Conservation (phyloP, 345 rosid genomes). For the Eucalyptus sp. region DNA sequence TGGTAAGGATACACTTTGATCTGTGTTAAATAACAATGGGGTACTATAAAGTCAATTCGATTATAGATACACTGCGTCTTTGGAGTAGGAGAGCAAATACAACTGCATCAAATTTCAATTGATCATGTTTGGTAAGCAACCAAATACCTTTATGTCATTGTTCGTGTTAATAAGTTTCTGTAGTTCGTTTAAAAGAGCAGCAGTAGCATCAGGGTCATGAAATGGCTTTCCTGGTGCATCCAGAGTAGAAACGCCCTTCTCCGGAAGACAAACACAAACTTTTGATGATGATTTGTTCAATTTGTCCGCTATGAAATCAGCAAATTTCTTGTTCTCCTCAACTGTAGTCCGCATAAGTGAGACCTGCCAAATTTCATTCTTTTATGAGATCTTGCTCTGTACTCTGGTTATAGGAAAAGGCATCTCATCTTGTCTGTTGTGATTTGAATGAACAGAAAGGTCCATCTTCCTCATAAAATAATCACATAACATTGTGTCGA, state of each 20-base stretch:
- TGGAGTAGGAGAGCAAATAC: not conserved
- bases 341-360: conserved; percentile 71
- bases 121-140: not conserved
- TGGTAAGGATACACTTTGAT: conserved; percentile 52
- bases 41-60: not conserved
- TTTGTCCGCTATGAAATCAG: conserved; percentile 72
- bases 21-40: conserved; percentile 8
- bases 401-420: not conserved
- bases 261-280: conserved; percentile 60
- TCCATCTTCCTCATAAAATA: not conserved
- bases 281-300: conserved; percentile 61
- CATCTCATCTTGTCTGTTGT: not conserved
- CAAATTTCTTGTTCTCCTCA: conserved; percentile 67
- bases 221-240: conserved; percentile 75
- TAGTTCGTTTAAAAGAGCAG: conserved; percentile 49
- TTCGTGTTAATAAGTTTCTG: conserved; percentile 40
- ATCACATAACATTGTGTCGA: not conserved
- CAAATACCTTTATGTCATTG: conserved; percentile 52
- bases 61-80: not conserved
- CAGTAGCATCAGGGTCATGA: conserved; percentile 70
- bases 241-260: conserved; percentile 74
- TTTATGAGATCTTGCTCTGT: not conserved
- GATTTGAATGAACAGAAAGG: not conserved
- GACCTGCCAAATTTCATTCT: conserved; percentile 32
- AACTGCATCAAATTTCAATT: not conserved